Evolutionary conservation across 805 yeast genomes (phyloP).

Genomic region (Wickerhamiella parazyma): DNA sequence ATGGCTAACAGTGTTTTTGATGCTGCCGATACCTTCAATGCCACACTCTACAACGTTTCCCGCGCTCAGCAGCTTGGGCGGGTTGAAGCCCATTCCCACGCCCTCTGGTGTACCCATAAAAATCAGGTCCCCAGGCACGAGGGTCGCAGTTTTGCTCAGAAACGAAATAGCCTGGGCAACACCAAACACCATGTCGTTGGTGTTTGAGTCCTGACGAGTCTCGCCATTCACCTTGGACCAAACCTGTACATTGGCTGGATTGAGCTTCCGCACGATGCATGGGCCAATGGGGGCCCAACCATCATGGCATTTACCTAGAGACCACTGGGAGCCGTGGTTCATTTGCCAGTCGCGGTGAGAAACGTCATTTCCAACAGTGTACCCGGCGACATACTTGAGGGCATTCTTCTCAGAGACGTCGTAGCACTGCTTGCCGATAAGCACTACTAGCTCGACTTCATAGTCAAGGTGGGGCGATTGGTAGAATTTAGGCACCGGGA

Average conservation of each 20-base stretch:
- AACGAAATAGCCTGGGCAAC: conserved; percentile 34
- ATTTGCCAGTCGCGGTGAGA: conserved; percentile 47
- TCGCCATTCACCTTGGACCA: conserved; percentile 36
- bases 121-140: conserved; percentile 40
- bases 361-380: conserved; percentile 42
- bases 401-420: conserved; percentile 34
- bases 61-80: conserved; percentile 32
- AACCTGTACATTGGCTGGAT: conserved; percentile 29
- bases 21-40: conserved; percentile 33
- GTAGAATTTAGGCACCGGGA: conserved; percentile 28
- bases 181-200: conserved; percentile 37
- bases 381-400: conserved; percentile 36
- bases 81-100: conserved; percentile 36
- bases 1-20: conserved; percentile 27
- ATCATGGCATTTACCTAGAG: conserved; percentile 40
- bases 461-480: conserved; percentile 32
- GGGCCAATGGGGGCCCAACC: conserved; percentile 49
- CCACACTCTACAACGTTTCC: conserved; percentile 34
- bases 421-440: conserved; percentile 38
- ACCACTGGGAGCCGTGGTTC: conserved; percentile 39
- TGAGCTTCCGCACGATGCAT: conserved; percentile 30
- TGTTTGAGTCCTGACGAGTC: conserved; percentile 32
- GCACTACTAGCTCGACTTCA: conserved; percentile 41
- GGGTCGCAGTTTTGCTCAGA: conserved; percentile 38
- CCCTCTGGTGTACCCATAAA: conserved; percentile 48